phyloP scores from a whole-genome alignment of 106 monocot species.

The Platanthera zijinensis region DNA sequence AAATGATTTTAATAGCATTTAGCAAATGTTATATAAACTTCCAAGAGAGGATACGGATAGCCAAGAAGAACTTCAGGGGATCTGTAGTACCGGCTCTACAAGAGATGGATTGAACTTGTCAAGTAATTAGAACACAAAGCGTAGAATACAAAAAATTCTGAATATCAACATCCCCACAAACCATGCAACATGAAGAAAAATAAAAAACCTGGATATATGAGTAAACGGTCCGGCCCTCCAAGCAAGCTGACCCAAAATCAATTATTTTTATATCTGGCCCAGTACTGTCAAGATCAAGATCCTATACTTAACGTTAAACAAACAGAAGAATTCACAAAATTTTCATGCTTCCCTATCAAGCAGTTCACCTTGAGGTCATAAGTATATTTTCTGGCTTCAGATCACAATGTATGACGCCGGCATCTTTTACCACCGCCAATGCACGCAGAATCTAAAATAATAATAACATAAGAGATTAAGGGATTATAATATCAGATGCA shows the following conservation, averaged over 20 bases:
- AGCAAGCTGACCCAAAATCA: constrained; percentile 98
- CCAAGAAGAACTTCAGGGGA: constrained; percentile 96
- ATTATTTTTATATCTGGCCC: constrained; percentile 88
- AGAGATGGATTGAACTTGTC: neutral
- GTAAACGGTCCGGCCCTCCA: constrained; percentile 78
- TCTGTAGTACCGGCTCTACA: constrained; percentile 97
- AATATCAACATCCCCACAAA: neutral
- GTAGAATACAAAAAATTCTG: neutral
- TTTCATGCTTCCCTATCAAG: neutral
- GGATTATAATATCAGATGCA: constrained; percentile 2
- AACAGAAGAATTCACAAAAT: constrained; percentile 10
- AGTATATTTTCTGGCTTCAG: constrained; percentile 98
- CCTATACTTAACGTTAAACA: constrained; percentile 3
- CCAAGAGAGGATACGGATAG: constrained; percentile 83
- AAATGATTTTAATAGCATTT: neutral
- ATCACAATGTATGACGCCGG: constrained; percentile 97
- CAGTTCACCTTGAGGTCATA: constrained; percentile 51
- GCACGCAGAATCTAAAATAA: constrained; percentile 67
- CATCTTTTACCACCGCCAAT: constrained; percentile 82
- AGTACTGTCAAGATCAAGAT: constrained; percentile 29
- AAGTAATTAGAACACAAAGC: neutral
- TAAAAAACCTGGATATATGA: constrained; percentile 88
- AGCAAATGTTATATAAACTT: neutral
- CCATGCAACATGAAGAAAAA: neutral
- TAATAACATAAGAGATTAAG: neutral